Evolutionary conservation across 306 rosid genomes (phyloP), one percentile per base, ranked within the genome.

Genomic region (Potentilla sterilis): DNA sequence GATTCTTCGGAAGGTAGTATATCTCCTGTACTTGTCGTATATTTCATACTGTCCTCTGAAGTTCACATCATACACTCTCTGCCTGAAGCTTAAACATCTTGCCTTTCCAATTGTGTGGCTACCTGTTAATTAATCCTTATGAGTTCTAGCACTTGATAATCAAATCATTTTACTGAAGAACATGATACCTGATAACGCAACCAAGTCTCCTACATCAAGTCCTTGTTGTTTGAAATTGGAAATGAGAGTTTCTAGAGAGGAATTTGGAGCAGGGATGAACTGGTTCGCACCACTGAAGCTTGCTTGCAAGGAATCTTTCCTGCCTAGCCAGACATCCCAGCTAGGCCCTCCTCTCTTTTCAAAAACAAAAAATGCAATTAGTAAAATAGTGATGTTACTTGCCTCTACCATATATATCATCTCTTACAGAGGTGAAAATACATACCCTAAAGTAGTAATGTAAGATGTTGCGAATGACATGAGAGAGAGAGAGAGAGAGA

Each of bases 91-190:
- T 52, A 81, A 0, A 80, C 98, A 94, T 70, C 90, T 90, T 74
- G 97, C 96, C 80, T 85, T 86, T 78, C 98, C 98, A 24, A 94
- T 84, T 41, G 98, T 92, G 81, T 94, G 98, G 79, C 98, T 86
- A 42, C 97, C 98, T 91, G 80, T 35, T 46, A 24, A 70, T 28
- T 9, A 21, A 32, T 18, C 55, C 57, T 68, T 22, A 28, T 24
- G 62, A 68, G 73, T 49, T 67, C 37, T 52, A 38, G 68, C 55
- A 44, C 22, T 28, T 22, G 34, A 44, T 7, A 24, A 18, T 65
- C 11, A 14, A 13, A 32, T 24, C 4, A 58, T 32, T 61, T 32
- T 9, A 59, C 18, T 59, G 3, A 43, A 6, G 16, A 32, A 47
- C 46, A 15, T 28, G 4, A 79, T 82, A 87, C 98, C 97, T 71